Evolutionary conservation across 768 basidiomycete species (phyloP), one percentile per base, ranked within the genome.

Genomic region (Boletus tylopilopsis): DNA sequence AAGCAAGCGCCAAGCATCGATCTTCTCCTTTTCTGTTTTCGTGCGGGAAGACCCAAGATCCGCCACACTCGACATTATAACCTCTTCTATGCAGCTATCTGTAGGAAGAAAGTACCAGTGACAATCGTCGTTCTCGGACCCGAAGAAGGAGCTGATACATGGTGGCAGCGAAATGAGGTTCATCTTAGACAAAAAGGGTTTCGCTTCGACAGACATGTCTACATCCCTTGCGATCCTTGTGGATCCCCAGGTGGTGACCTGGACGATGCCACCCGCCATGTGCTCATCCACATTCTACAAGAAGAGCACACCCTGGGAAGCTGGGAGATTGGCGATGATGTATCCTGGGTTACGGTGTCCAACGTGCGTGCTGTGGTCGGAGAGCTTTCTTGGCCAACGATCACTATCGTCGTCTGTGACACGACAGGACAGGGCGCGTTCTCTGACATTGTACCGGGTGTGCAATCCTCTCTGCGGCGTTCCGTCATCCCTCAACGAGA

Each of bases 121-220:
- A 64, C 62, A 2, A 33, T 68, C 12, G 60, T 60, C 18, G 43
- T 71, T 18, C 64, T 67, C 7, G 68, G 71, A 22, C 63, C 71
- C 46, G 56, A 67, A 35, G 62, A 68, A 21, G 58, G 45, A 21
- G 42, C 47, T 10, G 10, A 51, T 19, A 38, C 42, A 1, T 65
- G 45, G 70, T 72, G 68, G 70, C 47, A 50, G 34, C 46, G 56
- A 36, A 72, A 72, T 25, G 55, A 56, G 32, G 27, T n/a, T 11
- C 44, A 45, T 9, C 45, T 56, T 30, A 33, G 51, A 56, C 34
- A 27, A 60, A 48, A 13, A 37, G 46, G 48, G 11, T 51, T 72
- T 51, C 19, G 30, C 18, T 68, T 71, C 47, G 47, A 47, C 32
- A 57, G 50, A 11, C 64, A 71, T 43, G 55, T 65, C 11, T 72